Conservation (phyloP, 352 stramenopile genomes). For the Phytopythium sindhum region DNA sequence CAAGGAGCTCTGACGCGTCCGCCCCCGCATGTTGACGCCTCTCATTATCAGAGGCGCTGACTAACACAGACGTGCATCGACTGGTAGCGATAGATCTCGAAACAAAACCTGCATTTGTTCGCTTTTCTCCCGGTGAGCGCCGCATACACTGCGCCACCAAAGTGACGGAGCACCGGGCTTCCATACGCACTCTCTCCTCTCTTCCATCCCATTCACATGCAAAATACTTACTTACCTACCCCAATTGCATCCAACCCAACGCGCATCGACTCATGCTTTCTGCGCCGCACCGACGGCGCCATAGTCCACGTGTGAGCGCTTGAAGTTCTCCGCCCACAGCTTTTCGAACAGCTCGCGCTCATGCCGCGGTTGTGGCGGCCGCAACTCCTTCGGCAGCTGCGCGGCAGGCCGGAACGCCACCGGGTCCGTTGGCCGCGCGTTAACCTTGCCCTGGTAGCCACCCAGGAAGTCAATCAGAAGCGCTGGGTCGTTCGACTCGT, state of each 20-base stretch:
- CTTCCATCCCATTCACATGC: neutral
- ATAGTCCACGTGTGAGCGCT: slow-evolving; percentile 84
- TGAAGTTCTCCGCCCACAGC: slow-evolving; percentile 97
- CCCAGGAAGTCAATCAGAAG: slow-evolving; percentile 81
- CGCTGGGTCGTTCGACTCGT: slow-evolving; percentile 76
- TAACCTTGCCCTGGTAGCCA: slow-evolving; percentile 74
- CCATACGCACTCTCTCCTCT: neutral
- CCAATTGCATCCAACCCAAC: neutral
- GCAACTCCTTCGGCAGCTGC: slow-evolving; percentile 82
- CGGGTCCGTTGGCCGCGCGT: slow-evolving; percentile 63
- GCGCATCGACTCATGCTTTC: neutral
- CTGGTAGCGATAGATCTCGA: neutral
- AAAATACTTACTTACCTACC: slow-evolving; percentile 14
- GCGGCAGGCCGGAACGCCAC: slow-evolving; percentile 59
- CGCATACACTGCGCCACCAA: neutral
- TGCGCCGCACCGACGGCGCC: slow-evolving; percentile 13
- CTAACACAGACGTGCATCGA: neutral
- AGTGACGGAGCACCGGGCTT: neutral
- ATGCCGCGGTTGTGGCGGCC: slow-evolving; percentile 91
- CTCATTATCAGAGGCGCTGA: slow-evolving; percentile 5
- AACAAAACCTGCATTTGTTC: slow-evolving; percentile 1
- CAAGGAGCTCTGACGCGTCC: neutral
- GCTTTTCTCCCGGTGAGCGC: neutral
- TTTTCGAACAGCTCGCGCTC: slow-evolving; percentile 95
- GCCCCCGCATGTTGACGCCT: neutral